phyloP scores from a whole-genome alignment of 1,139 yeast genomes.

The Kluyveromyces sp. region DNA sequence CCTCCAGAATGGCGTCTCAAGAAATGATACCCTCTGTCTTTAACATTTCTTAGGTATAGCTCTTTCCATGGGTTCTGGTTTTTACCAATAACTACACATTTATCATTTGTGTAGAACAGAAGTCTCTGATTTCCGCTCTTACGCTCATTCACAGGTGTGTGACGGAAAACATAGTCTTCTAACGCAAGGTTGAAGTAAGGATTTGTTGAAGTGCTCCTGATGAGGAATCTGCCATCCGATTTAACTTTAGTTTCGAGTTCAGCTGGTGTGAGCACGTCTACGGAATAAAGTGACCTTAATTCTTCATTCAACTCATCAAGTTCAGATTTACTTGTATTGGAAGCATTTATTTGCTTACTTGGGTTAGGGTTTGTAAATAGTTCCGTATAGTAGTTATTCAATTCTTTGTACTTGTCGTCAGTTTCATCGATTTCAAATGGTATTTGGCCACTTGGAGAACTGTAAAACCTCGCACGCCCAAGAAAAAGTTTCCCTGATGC shows the following conservation, averaged over 20 bases:
- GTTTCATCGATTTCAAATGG: slow-evolving; percentile 18
- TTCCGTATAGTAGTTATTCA: slow-evolving; percentile 24
- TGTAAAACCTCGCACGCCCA: not conserved
- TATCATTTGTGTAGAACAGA: slow-evolving; percentile 65
- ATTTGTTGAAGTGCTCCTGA: slow-evolving; percentile 35
- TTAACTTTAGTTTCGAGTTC: slow-evolving; percentile 14
- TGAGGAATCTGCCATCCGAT: slow-evolving; percentile 20
- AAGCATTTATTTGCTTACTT: not conserved
- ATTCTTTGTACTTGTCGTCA: slow-evolving; percentile 21
- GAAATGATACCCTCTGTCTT: slow-evolving; percentile 52
- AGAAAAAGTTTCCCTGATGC: too few relatives aligned
- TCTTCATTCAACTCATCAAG: slow-evolving; percentile 24
- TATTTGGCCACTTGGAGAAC: not conserved
- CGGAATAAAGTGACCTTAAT: slow-evolving; percentile 12
- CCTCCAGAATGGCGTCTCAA: slow-evolving; percentile 87
- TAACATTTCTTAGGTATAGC: slow-evolving; percentile 55
- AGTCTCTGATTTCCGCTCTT: slow-evolving; percentile 40
- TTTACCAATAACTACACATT: slow-evolving; percentile 91
- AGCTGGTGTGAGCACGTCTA: slow-evolving; percentile 9
- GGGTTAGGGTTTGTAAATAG: slow-evolving; percentile 15
- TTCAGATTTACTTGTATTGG: slow-evolving; percentile 8
- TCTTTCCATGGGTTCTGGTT: slow-evolving; percentile 96
- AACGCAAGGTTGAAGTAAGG: slow-evolving; percentile 76
- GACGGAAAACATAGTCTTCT: slow-evolving; percentile 68
- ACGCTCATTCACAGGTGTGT: slow-evolving; percentile 41